Base-by-base conservation (phyloP, 164 flowering plant genomes). In the Euptelea pleiosperma region DNA sequence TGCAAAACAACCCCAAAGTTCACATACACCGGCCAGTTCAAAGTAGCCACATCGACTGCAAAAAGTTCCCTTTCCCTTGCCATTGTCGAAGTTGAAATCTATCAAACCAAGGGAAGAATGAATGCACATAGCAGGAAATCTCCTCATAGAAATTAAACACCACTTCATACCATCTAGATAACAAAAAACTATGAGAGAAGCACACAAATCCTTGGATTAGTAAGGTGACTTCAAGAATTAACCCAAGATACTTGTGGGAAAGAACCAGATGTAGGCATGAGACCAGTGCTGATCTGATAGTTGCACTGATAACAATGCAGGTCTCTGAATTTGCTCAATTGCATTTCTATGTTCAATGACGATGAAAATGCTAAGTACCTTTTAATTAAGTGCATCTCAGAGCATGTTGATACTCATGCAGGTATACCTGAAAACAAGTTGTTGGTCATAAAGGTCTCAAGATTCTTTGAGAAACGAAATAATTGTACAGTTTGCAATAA, bases 401-500 rank as follows among this genome's bases (percentile, higher is more conserved):
- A 39, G 28, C 31, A 55, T 16, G 29, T 51, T 3, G 24, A 37
- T 16, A n/a, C 30, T 25, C 50, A 22, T 22, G 24, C 15, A 28
- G 11, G 21, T 41, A 6, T 41, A 30, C 43, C 44, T 43, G 49
- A 43, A 57, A 57, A 35, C 16, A 21, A 36, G 31, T 39, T 37
- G 31, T 21, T 7, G 40, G n/a, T n/a, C 39, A 36, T 15, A 22
- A 37, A 16, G n/a, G 8, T 21, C 29, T 57, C 40, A 44, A 19
- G 18, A 43, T 44, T 44, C 51, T 43, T 44, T 43, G 51, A 31
- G 35, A 57, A 31, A 33, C n/a, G 16, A 57, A 57, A 57, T 43
- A 19, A 57, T 44, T 44, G 41, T 44, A 57, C 51, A 44, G 19
- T 31, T 55, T 29, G 35, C 41, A 43, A 28, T 16, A 29, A 45